These are phyloP conservation scores for Cyclotella choctawhatcheeana DNA, from an alignment of 108 stramenopile species.

Conservation along the genomic window DNA sequence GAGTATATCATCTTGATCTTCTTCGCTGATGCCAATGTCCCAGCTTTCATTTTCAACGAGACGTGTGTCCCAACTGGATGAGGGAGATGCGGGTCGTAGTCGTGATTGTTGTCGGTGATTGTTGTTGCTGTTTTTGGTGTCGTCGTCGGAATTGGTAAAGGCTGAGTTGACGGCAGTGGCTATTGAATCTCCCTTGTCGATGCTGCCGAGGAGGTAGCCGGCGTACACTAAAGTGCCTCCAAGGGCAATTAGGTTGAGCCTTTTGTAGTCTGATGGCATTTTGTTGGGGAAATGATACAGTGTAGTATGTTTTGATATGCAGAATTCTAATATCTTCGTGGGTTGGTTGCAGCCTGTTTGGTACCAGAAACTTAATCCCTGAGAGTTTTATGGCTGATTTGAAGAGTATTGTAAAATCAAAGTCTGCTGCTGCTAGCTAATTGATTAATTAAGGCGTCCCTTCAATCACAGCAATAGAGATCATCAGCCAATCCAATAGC, in stretches of 20 bases:
- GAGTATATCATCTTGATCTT: background rate
- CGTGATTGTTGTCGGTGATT: too few relatives aligned
- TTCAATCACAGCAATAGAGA: too few relatives aligned
- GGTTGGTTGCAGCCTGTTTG: too few relatives aligned
- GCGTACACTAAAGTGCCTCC: slow-evolving; percentile 10
- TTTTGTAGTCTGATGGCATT: slow-evolving; percentile 19
- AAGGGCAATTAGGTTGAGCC: slow-evolving; percentile 21
- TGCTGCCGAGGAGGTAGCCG: slow-evolving; percentile 22
- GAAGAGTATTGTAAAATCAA: too few relatives aligned
- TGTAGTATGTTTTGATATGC: too few relatives aligned
- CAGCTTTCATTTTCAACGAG: background rate
- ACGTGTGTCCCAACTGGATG: slow-evolving; percentile 6
- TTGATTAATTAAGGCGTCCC: too few relatives aligned
- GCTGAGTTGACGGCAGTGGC: background rate
- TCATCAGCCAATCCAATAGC: too few relatives aligned
- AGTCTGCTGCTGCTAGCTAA: too few relatives aligned
- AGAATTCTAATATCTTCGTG: background rate
- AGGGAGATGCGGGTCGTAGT: background rate
- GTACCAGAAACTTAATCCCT: too few relatives aligned
- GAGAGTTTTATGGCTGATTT: too few relatives aligned
- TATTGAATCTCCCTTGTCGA: slow-evolving; percentile 6
- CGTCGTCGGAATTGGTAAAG: slow-evolving; percentile 1
- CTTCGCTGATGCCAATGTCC: background rate
- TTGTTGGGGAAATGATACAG: too few relatives aligned
- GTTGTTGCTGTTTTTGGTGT: background rate